A percentile compares a stretch with the other conserved stretches of the same genome.
phyloP scores from a whole-genome alignment of 768 basidiomycete species.

The Lactarius psammicola region DNA sequence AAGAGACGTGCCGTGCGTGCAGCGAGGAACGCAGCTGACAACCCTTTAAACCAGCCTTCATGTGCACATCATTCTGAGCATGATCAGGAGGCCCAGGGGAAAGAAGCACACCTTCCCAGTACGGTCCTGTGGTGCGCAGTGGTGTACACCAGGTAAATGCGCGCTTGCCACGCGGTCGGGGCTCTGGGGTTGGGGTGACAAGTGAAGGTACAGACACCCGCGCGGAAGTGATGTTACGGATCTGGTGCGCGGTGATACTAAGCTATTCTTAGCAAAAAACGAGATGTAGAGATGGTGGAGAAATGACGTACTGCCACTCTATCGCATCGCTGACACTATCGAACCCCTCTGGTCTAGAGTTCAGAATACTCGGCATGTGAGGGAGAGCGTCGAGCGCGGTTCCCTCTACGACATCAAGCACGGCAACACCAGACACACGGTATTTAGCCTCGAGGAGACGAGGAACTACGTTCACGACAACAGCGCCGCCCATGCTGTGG shows the following conservation, averaged over 20 bases:
- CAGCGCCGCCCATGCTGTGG: conserved; percentile 96
- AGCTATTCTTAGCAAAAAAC: conserved; percentile 3
- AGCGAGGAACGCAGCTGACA: conserved; percentile 77
- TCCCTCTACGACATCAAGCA: conserved; percentile 89
- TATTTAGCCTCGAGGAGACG: conserved; percentile 66
- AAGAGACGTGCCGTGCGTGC: conserved; percentile 81
- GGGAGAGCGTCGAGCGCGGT: conserved; percentile 92
- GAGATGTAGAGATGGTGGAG: background rate
- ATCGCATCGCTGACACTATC: conserved; percentile 80
- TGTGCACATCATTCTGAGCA: background rate
- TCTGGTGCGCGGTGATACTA: conserved; percentile 78
- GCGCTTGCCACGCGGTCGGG: conserved; percentile 37
- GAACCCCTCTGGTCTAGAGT: conserved; percentile 84
- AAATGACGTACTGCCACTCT: conserved; percentile 84
- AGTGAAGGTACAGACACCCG: conserved; percentile 86
- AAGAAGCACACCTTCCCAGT: conserved; percentile 72
- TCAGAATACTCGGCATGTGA: conserved; percentile 86
- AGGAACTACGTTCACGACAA: conserved; percentile 70
- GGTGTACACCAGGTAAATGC: conserved; percentile 81
- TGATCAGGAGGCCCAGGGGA: background rate
- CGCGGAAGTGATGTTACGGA: conserved; percentile 79
- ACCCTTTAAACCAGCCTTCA: conserved; percentile 85
- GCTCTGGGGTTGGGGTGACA: conserved; percentile 46
- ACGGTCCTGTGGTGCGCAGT: conserved; percentile 78
- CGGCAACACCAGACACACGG: conserved; percentile 70